These are phyloP conservation scores for Cutaneotrichosporon mucoides DNA, from an alignment of 1,284 basidiomycete species.

Conservation along the genomic window DNA sequence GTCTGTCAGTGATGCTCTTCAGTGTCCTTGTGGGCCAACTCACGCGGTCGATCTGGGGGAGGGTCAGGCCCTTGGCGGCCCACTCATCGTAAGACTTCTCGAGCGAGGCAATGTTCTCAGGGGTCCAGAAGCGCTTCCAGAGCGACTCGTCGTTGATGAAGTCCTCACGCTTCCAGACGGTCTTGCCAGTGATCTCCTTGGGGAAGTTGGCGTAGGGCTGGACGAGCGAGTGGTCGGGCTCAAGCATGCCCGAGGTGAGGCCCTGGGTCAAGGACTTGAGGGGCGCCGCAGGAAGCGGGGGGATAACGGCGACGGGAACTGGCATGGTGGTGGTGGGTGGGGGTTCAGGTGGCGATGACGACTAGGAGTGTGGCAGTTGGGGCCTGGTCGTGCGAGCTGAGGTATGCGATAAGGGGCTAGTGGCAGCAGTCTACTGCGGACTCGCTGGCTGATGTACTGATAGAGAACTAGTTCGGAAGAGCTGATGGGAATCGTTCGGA, in stretches of 20 bases:
- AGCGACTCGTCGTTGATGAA: conserved; percentile 22
- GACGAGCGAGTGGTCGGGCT: conserved; percentile 22
- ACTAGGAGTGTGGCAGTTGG: background rate
- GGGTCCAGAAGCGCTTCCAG: conserved; percentile 33
- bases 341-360: background rate
- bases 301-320: conserved; percentile 4
- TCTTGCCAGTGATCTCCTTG: conserved; percentile 38
- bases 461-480: too few relatives aligned
- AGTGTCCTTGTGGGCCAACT: conserved; percentile 2
- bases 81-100: conserved; percentile 31
- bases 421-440: too few relatives aligned
- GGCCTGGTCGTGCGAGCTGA: background rate
- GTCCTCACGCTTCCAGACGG: conserved; percentile 36
- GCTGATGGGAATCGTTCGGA: too few relatives aligned
- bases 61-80: conserved; percentile 18
- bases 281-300: conserved; percentile 2
- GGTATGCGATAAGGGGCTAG: too few relatives aligned
- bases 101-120: conserved; percentile 26
- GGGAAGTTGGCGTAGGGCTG: conserved; percentile 43
- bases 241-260: conserved; percentile 33
- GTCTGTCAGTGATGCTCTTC: background rate
- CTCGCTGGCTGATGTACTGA: too few relatives aligned
- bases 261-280: conserved; percentile 7
- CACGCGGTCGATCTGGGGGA: conserved; percentile 32
- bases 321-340: conserved; percentile 1